phyloP scores from a whole-genome alignment of 1,139 yeast species.

The Magnusiomyces magnusii region DNA sequence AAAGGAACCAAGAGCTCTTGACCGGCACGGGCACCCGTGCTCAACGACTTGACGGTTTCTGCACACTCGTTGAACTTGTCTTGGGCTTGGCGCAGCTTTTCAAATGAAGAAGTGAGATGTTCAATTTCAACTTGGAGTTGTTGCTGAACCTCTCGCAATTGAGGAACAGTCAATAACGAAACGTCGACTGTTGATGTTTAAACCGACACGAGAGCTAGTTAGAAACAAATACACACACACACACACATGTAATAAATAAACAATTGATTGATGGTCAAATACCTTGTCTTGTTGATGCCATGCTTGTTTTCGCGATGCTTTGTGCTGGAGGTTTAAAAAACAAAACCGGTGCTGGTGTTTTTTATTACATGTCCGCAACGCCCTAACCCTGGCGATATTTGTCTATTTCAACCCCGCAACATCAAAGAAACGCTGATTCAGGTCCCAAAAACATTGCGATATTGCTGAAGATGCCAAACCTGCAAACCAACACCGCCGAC shows the following conservation, averaged over 20 bases:
- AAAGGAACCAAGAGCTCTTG: conserved; percentile 71
- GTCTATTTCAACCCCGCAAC: too few relatives aligned
- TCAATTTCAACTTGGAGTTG: conserved; percentile 80
- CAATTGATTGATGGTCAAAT: too few relatives aligned
- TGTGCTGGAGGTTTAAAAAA: too few relatives aligned
- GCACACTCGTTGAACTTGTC: conserved; percentile 77
- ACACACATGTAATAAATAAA: too few relatives aligned
- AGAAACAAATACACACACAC: neutral
- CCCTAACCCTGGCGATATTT: too few relatives aligned
- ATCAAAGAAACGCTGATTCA: neutral
- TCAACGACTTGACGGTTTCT: conserved; percentile 45
- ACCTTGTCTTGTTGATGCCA: neutral
- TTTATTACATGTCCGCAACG: neutral
- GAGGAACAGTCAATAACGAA: conserved; percentile 68
- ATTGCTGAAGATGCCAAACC: neutral
- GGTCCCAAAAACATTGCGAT: neutral
- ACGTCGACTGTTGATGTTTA: conserved; percentile 40
- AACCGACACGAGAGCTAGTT: neutral
- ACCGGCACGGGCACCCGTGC: conserved; percentile 19
- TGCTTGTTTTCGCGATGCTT: neutral
- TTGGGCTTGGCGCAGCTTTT: conserved; percentile 79
- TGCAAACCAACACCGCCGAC: neutral
- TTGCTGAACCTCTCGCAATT: conserved; percentile 73
- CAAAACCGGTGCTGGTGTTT: too few relatives aligned
- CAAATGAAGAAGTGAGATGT: conserved; percentile 76